phyloP scores from a whole-genome alignment of 495 filamentous ascomycete genomes.

The Rhypophila decipiens region DNA sequence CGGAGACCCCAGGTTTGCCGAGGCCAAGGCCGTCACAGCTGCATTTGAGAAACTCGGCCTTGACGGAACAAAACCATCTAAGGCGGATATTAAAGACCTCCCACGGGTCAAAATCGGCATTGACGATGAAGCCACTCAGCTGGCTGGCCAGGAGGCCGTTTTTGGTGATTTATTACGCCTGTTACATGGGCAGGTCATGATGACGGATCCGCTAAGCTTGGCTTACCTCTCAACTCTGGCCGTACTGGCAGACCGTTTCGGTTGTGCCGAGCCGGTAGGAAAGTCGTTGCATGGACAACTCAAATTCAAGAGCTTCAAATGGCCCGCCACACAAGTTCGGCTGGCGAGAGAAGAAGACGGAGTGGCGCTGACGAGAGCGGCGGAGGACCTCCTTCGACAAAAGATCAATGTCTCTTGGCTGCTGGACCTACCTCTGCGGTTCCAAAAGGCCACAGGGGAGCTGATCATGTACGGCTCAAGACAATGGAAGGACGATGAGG shows the following conservation, averaged over 20 bases:
- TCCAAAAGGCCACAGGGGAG: slow-evolving; percentile 48
- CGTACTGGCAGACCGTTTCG: slow-evolving; percentile 62
- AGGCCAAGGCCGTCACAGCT: slow-evolving; percentile 40
- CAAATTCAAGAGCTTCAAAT: slow-evolving; percentile 39
- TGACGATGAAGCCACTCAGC: slow-evolving; percentile 51
- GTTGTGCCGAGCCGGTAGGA: slow-evolving; percentile 41
- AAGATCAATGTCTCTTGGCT: slow-evolving; percentile 57
- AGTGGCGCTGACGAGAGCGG: slow-evolving; percentile 20
- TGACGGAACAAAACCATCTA: slow-evolving; percentile 34
- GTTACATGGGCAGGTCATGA: slow-evolving; percentile 43
- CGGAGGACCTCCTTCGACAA: slow-evolving; percentile 55
- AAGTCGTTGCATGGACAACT: slow-evolving; percentile 33
- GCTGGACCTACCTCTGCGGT: slow-evolving; percentile 47
- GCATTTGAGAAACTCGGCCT: slow-evolving; percentile 36
- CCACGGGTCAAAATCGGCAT: slow-evolving; percentile 51
- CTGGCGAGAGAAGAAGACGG: slow-evolving; percentile 34
- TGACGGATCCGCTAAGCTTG: slow-evolving; percentile 36
- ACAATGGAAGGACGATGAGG: slow-evolving; percentile 48
- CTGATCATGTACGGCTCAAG: slow-evolving; percentile 62
- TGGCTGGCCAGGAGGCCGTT: slow-evolving; percentile 40
- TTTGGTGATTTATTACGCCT: slow-evolving; percentile 52
- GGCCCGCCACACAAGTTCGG: slow-evolving; percentile 34
- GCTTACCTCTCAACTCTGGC: slow-evolving; percentile 54
- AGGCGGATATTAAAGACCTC: slow-evolving; percentile 41
- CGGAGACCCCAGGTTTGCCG: slow-evolving; percentile 41